Evolutionary conservation across 306 rosid genomes (phyloP), one percentile per base, ranked within the genome.

Genomic region (Rosa lucieae): DNA sequence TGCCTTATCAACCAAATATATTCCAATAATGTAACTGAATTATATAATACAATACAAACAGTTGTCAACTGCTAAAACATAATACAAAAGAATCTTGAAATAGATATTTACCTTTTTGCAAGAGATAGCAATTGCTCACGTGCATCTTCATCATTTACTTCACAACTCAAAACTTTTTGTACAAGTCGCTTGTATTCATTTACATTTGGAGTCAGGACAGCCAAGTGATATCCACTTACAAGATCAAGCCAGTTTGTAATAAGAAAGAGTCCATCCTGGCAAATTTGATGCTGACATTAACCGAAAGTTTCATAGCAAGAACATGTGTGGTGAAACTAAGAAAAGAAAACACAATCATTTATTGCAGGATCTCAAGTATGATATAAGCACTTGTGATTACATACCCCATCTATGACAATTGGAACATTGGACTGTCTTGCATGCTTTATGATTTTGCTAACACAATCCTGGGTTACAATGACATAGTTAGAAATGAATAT

Each of bases 251-350:
- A 81, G 81, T 89, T 82, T 61, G 98, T 88, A 71, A 92, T 92
- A 75, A 94, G 97, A 84, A 92, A 94, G 81, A 94, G 92, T 67
- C 94, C 98, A 78, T 94, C 98, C 94, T 94, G 89, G 80, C 78
- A 82, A 84, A 72, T 72, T 29, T 77, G 44, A 77, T 71, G 29
- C 29, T 26, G 46, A 11, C n/a, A 39, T 82, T 72, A 62, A 21
- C 26, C 71, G 37, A 67, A 55, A 39, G 51, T 72, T 15, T 55
- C 66, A 77, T 48, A 75, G 26, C 70, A 61, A 75, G 61, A 70
- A 59, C 11, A 55, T 68, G 35, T 39, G 67, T 23, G 69, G 61
- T 65, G 37, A 75, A 71, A 37, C 65, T 18, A 18, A 74, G 53
- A 77, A 20, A 37, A 56, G 23, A 3, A 58, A 39, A 56, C 1